Percentiles rank a stretch among this genome's conserved stretches.
phyloP scores from a whole-genome alignment of 2,329 filamentous ascomycete genomes.

The Colletotrichum cereale region DNA sequence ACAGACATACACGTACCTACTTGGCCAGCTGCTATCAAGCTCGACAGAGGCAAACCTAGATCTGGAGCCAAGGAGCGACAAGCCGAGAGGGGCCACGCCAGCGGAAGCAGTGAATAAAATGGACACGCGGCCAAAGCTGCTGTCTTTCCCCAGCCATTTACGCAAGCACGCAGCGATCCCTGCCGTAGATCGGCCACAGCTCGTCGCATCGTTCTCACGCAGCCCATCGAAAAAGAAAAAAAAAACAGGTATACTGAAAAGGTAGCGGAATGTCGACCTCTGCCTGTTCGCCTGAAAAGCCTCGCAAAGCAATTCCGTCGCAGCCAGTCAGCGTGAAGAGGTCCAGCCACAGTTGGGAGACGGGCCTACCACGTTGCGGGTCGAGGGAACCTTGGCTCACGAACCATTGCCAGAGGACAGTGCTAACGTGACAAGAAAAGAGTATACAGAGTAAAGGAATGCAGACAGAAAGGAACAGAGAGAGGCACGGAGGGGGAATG shows the following conservation, averaged over 20 bases:
- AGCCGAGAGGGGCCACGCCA: conserved; percentile 12
- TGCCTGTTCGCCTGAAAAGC: not conserved
- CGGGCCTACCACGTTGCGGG: not conserved
- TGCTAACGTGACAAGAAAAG: not conserved
- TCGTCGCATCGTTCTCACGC: conserved; percentile 34
- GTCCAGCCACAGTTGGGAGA: conserved; percentile 20
- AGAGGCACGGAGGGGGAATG: too few relatives aligned
- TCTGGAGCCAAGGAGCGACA: conserved; percentile 23
- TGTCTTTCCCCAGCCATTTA: conserved; percentile 31
- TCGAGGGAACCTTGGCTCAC: not conserved
- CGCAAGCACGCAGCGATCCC: conserved; percentile 38
- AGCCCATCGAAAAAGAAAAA: conserved; percentile 3
- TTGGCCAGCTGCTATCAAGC: conserved; percentile 18
- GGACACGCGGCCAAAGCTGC: conserved; percentile 6
- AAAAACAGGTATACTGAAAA: conserved; percentile 33
- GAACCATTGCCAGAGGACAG: not conserved
- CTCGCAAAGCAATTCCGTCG: conserved; percentile 4
- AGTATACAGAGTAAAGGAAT: not conserved
- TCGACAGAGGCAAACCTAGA: conserved; percentile 8
- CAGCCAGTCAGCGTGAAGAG: not conserved
- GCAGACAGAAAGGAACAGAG: not conserved
- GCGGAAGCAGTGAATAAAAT: conserved; percentile 1
- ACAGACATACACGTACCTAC: too few relatives aligned
- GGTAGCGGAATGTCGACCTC: conserved; percentile 12
- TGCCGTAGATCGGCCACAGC: conserved; percentile 31